Percentiles rank a stretch among this genome's conserved stretches.
Evolutionary conservation across 2,329 filamentous ascomycete genomes (phyloP).

Genomic region (Gnomoniopsis smithogilvyi): DNA sequence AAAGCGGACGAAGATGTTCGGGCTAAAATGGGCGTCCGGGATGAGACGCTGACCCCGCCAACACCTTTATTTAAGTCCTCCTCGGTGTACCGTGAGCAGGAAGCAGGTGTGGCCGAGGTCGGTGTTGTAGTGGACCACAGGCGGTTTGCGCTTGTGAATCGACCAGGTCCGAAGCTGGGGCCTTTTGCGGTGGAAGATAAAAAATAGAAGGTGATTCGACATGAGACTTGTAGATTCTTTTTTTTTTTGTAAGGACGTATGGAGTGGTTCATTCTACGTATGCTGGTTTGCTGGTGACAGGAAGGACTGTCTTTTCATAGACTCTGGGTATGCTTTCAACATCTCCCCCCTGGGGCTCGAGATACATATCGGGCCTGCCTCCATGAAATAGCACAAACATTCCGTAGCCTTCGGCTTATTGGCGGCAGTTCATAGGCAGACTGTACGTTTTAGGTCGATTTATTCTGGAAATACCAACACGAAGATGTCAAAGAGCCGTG

Average conservation of each 20-base stretch:
- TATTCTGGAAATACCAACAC: neutral
- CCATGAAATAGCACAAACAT: neutral
- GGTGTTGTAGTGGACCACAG: neutral
- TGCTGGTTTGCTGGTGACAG: neutral
- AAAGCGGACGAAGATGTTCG: neutral
- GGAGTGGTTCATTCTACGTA: neutral
- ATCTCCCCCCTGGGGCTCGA: too few species aligned
- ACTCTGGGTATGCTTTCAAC: neutral
- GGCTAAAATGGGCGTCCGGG: neutral
- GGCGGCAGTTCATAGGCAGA: neutral
- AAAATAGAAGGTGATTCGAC: neutral
- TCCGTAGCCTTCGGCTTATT: neutral
- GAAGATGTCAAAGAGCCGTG: too few species aligned
- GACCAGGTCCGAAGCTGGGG: neutral
- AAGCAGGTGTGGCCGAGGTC: neutral
- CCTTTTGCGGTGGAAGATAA: neutral
- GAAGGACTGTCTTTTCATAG: neutral
- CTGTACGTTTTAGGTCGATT: neutral
- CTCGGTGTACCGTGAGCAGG: neutral
- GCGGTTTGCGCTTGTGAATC: neutral
- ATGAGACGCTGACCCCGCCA: neutral
- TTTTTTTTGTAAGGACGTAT: neutral
- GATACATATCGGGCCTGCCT: neutral
- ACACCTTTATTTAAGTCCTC: neutral
- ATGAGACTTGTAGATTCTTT: neutral